A percentile compares a stretch with the other conserved stretches of the same genome.
phyloP scores from a whole-genome alignment of 2,329 filamentous ascomycete genomes.

The Aotearoamyces nothofagi region DNA sequence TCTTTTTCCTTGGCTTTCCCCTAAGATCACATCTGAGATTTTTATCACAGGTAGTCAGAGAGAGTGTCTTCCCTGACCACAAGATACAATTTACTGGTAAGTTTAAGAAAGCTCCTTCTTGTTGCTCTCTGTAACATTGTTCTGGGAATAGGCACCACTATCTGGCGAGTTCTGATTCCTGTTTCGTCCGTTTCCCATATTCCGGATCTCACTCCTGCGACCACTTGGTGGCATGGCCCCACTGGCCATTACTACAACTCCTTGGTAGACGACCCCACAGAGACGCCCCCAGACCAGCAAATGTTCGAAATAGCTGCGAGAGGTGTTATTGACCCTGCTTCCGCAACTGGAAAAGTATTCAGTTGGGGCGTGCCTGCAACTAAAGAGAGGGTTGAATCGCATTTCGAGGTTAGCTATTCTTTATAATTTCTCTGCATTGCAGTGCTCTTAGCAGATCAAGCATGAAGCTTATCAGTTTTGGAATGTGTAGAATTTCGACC shows the following conservation, averaged over 20 bases:
- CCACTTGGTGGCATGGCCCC: slow-evolving; percentile 28
- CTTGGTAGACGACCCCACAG: slow-evolving; percentile 23
- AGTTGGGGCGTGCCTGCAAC: slow-evolving; percentile 23
- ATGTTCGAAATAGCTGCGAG: slow-evolving; percentile 25
- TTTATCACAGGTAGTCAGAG: slow-evolving; percentile 24
- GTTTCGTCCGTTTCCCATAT: slow-evolving; percentile 19
- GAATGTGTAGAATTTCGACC: slow-evolving; percentile 27
- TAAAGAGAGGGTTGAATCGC: slow-evolving; percentile 21
- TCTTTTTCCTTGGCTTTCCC: neutral
- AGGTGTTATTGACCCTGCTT: slow-evolving; percentile 19
- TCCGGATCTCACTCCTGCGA: slow-evolving; percentile 16
- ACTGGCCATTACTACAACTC: slow-evolving; percentile 26
- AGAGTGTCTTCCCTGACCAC: slow-evolving; percentile 26
- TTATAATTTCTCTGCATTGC: too few species aligned
- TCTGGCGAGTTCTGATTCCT: slow-evolving; percentile 29
- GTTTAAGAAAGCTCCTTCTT: too few species aligned
- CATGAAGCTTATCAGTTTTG: slow-evolving; percentile 9
- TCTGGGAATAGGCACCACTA: slow-evolving; percentile 33
- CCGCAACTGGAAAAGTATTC: slow-evolving; percentile 17
- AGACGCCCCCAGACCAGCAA: too few species aligned
- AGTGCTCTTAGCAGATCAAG: too few species aligned
- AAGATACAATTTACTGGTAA: slow-evolving; percentile 29
- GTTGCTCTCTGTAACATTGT: too few species aligned
- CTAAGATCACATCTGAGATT: neutral
- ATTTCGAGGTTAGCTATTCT: slow-evolving; percentile 19